Conservation (phyloP, 2,329 filamentous ascomycete species). For the Apiospora rasikravindrae region DNA sequence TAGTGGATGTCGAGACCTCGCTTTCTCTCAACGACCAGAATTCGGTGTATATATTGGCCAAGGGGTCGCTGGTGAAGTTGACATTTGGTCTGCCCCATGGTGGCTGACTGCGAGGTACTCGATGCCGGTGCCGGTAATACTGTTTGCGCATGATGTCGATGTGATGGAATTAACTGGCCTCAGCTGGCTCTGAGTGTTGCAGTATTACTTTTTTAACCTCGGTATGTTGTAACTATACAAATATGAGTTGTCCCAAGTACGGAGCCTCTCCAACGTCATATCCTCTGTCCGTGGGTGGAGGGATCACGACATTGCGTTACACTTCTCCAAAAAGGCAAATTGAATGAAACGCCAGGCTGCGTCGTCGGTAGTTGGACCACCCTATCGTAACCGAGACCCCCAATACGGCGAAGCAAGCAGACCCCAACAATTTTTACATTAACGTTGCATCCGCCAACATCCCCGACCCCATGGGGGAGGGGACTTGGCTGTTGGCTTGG, state of each 20-base stretch:
- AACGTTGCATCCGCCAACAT: background rate
- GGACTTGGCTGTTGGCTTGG: slow-evolving; percentile 3
- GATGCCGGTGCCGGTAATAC: background rate
- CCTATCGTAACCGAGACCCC: background rate
- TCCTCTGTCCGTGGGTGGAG: background rate
- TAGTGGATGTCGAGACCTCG: background rate
- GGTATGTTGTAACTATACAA: too few species aligned
- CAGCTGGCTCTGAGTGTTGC: background rate
- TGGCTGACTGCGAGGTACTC: background rate
- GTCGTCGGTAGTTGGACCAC: background rate
- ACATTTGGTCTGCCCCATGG: background rate
- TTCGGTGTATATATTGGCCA: background rate
- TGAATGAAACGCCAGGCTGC: background rate
- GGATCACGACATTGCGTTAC: background rate
- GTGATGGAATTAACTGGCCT: background rate
- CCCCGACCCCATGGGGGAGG: background rate
- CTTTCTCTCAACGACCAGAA: background rate
- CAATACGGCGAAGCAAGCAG: background rate
- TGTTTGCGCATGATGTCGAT: background rate
- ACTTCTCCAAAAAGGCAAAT: background rate
- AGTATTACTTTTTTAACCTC: background rate
- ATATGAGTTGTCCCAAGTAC: background rate
- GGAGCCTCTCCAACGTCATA: background rate
- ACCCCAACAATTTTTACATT: background rate
- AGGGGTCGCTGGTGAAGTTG: background rate